Conservation (phyloP, 164 flowering plant genomes). For the Piper longum region DNA sequence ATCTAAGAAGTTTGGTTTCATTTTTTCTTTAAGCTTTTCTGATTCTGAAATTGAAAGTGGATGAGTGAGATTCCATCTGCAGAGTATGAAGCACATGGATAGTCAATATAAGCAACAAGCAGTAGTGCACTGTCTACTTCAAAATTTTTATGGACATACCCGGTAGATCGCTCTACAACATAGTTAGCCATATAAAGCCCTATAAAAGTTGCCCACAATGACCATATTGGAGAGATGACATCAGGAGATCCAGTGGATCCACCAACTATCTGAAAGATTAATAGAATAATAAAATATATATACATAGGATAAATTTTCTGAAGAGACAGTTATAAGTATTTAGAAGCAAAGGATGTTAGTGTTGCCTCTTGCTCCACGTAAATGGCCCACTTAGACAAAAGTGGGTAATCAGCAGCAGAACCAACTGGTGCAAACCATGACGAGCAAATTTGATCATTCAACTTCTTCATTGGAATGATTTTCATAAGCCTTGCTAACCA, state of each 20-base stretch:
- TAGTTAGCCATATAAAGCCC: slow-evolving; percentile 98
- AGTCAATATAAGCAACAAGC: background rate
- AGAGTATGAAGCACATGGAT: slow-evolving; percentile 5
- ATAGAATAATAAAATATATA: background rate
- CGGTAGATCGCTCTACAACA: slow-evolving; percentile 91
- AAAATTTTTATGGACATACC: slow-evolving; percentile 34
- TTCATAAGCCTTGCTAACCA: slow-evolving; percentile 44
- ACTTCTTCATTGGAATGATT: slow-evolving; percentile 57
- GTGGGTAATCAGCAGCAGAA: slow-evolving; percentile 93
- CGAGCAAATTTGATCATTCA: slow-evolving; percentile 82
- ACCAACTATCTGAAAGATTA: slow-evolving; percentile 39
- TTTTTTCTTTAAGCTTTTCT: slow-evolving; percentile 63
- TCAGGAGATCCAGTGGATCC: slow-evolving; percentile 60
- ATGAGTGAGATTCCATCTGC: slow-evolving; percentile 96
- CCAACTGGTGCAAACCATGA: slow-evolving; percentile 99
- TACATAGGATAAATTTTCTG: background rate
- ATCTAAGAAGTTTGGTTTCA: slow-evolving; percentile 90
- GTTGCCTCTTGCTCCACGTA: slow-evolving; percentile 67
- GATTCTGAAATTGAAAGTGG: slow-evolving; percentile 61
- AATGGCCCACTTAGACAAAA: slow-evolving; percentile 94
- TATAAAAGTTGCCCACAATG: slow-evolving; percentile 97
- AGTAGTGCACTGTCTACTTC: background rate
- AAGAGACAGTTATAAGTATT: background rate
- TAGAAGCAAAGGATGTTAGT: background rate
- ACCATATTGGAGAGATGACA: slow-evolving; percentile 93